Percentiles rank a stretch among this genome's conserved stretches.
phyloP scores from a whole-genome alignment of 306 rosid species.

The Vachellia pachyceras region DNA sequence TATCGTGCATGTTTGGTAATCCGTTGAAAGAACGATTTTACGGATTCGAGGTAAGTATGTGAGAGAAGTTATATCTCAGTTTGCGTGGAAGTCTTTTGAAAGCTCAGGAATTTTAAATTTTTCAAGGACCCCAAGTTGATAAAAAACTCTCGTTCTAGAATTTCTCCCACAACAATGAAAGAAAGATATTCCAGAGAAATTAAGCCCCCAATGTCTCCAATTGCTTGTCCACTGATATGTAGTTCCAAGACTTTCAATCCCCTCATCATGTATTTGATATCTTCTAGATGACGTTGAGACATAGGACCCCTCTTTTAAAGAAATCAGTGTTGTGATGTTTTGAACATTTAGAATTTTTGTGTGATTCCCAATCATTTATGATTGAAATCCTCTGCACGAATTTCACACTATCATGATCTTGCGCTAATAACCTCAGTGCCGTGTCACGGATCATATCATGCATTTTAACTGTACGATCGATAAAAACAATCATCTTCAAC shows the following conservation, averaged over 20 bases:
- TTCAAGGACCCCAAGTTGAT: not conserved
- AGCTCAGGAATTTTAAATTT: not conserved
- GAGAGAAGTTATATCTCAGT: no score
- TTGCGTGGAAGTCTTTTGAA: no score
- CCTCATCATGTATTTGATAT: not conserved
- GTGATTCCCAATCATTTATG: not conserved
- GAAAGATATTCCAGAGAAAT: constrained; percentile 3
- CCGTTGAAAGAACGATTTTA: no score
- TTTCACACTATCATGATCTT: not conserved
- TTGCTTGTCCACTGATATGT: not conserved
- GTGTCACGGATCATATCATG: not conserved
- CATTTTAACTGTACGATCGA: not conserved
- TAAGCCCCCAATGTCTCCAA: not conserved
- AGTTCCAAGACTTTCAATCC: not conserved
- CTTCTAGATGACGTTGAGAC: not conserved
- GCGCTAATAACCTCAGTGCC: not conserved
- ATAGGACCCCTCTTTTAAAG: accelerated
- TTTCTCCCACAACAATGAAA: accelerated
- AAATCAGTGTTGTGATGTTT: not conserved
- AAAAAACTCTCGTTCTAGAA: accelerated
- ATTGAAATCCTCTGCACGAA: not conserved
- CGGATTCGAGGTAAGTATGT: no score
- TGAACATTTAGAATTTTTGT: no score
- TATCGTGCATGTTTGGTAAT: no score
- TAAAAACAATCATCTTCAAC: not conserved